These are phyloP conservation scores for Xylaria nigripes DNA, from an alignment of 495 filamentous ascomycete species.

Conservation along the genomic window DNA sequence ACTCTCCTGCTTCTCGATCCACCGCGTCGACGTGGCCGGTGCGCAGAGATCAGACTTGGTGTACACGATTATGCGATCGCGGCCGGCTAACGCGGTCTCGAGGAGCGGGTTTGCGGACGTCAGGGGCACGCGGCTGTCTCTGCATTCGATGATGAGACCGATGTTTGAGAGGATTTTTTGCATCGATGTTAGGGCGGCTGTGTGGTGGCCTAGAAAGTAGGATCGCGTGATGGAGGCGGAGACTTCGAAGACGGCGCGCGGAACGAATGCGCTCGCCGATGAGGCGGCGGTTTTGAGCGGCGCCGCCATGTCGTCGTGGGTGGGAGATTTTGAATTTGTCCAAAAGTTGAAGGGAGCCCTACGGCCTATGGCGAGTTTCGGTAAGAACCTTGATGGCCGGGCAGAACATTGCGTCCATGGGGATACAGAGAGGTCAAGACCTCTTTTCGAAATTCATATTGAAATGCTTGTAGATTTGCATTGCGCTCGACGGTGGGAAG, in stretches of 20 bases:
- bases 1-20: constrained; percentile 7
- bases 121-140: constrained; percentile 83
- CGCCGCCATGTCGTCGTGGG: constrained; percentile 1
- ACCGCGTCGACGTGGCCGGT: constrained; percentile 1
- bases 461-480: background rate
- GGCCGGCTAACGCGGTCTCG: constrained; percentile 60
- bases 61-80: constrained; percentile 74
- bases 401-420: background rate
- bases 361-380: background rate
- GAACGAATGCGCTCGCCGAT: constrained; percentile 48
- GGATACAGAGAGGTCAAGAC: background rate
- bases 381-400: background rate
- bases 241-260: constrained; percentile 60
- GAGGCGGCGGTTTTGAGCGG: constrained; percentile 7
- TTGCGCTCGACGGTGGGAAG: background rate
- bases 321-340: background rate
- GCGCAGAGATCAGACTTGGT: constrained; percentile 77
- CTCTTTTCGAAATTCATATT: background rate
- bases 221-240: constrained; percentile 65
- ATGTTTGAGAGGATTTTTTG: constrained; percentile 70
- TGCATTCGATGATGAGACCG: constrained; percentile 87
- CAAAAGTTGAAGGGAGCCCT: background rate
- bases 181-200: constrained; percentile 75
- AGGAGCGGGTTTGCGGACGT: constrained; percentile 88
- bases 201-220: constrained; percentile 96